Evolutionary conservation across 1,139 yeast species (phyloP), one percentile per base, ranked within the genome.

Genomic region (Scheffersomyces segobiensis): DNA sequence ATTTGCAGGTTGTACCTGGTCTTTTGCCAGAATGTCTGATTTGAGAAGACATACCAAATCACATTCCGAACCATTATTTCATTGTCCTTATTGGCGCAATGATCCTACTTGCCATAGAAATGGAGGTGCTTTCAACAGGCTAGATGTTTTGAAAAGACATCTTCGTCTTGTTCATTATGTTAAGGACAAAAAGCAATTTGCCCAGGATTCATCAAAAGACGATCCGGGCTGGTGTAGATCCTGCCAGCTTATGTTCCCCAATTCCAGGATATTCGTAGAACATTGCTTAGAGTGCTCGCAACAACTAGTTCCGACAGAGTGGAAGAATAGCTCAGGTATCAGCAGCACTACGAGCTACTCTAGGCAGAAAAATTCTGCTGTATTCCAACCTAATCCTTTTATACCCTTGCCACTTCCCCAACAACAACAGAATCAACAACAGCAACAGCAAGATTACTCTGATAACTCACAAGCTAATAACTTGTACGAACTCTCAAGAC

Each of bases 111-210:
- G 93, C 68, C 93, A 88, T 68, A 79, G 88, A 55, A 87, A 87
- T 62, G 90, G 89, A 14, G 93, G 93, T 4, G 83, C 89, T 0
- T 89, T 89, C 71, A 86, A 85, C 65, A 75, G 93, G 55, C 73
- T 87, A 58, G 93, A 89, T 65, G 93, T 88, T 46, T 74, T 88
- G 61, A 88, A 88, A 63, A 78, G 93, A 55, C 93, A 89, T 69
- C 74, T 89, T 58, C 79, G 83, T 58, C 76, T 88, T 55, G 90
- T 88, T 32, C 93, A 89, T 71, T 87, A 79, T 67, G 86, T 85
- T 39, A 85, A 78, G 54, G 87, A 83, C 62, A 74, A 76, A 58
- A 77, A 74, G 59, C 72, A 64, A 52, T 59, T 63, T 10, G 60
- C 53, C 21, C 54, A 65, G 42, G 63, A 61, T 18, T 63, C 58